A percentile compares a stretch with the other conserved stretches of the same genome.
phyloP scores from a whole-genome alignment of 306 rosid genomes.

The Cercis canadensis region DNA sequence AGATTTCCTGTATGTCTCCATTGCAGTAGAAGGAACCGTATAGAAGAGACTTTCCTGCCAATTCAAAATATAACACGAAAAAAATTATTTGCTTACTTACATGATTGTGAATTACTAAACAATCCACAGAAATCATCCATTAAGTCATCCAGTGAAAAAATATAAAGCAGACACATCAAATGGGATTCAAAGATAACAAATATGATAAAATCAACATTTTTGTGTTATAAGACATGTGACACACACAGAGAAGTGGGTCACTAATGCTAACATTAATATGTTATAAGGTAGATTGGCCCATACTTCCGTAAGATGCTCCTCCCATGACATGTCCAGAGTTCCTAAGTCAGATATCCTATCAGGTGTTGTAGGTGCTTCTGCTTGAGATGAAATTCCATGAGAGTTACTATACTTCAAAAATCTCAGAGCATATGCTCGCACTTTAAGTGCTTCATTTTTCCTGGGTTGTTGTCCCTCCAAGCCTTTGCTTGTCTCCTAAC shows the following conservation, averaged over 20 bases:
- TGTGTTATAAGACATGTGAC: background rate
- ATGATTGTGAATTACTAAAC: constrained; percentile 17
- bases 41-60: constrained; percentile 91
- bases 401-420: constrained; percentile 69
- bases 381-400: constrained; percentile 57
- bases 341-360: constrained; percentile 76
- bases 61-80: constrained; percentile 34
- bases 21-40: constrained; percentile 73
- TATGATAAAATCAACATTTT: background rate
- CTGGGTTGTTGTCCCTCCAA: constrained; percentile 48
- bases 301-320: constrained; percentile 87
- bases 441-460: constrained; percentile 43
- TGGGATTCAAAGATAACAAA: constrained; percentile 26
- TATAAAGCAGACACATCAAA: constrained; percentile 15
- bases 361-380: constrained; percentile 82
- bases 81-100: constrained; percentile 17
- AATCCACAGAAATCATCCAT: constrained; percentile 25
- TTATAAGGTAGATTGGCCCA: constrained; percentile 46
- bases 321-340: constrained; percentile 74
- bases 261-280: constrained; percentile 27
- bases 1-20: constrained; percentile 83
- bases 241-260: constrained; percentile 21
- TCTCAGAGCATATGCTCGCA: constrained; percentile 78
- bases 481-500: constrained; percentile 66
- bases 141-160: constrained; percentile 19